Conservation (phyloP, 2,329 filamentous ascomycete genomes). For the Pseudogymnoascus sp. region DNA sequence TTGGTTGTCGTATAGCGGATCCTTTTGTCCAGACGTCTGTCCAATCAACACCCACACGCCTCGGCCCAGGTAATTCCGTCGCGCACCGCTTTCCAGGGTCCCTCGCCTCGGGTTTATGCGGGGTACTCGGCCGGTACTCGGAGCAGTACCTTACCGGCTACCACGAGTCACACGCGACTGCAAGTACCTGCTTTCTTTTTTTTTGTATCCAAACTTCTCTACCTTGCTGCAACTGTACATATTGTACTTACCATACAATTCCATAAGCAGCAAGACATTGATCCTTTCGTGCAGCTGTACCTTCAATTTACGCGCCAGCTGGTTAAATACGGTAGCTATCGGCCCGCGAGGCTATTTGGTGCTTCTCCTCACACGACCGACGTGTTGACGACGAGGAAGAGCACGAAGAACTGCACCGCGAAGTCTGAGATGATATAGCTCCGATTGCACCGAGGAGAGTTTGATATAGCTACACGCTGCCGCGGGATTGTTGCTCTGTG, state of each 20-base stretch:
- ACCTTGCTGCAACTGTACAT: not conserved
- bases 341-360: not conserved
- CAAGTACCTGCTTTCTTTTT: constrained; percentile 4
- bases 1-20: not conserved
- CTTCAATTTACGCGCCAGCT: not conserved
- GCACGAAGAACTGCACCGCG: not conserved
- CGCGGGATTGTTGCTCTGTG: not conserved
- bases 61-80: not conserved
- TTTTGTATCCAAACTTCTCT: not conserved
- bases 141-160: constrained; percentile 1
- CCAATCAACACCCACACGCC: not conserved
- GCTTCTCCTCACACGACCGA: not conserved
- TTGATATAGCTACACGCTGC: not conserved
- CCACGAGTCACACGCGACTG: not conserved
- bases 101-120: constrained; percentile 4
- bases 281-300: not conserved
- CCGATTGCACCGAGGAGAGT: not conserved
- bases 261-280: not conserved
- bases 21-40: not conserved
- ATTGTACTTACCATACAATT: not conserved
- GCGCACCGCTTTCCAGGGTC: not conserved
- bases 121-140: constrained; percentile 7
- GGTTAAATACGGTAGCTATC: constrained; percentile 4
- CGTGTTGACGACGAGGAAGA: not conserved
- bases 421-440: not conserved